A percentile compares a stretch with the other conserved stretches of the same genome.
phyloP scores from a whole-genome alignment of 768 basidiomycete species.

The Trametes cubensis region DNA sequence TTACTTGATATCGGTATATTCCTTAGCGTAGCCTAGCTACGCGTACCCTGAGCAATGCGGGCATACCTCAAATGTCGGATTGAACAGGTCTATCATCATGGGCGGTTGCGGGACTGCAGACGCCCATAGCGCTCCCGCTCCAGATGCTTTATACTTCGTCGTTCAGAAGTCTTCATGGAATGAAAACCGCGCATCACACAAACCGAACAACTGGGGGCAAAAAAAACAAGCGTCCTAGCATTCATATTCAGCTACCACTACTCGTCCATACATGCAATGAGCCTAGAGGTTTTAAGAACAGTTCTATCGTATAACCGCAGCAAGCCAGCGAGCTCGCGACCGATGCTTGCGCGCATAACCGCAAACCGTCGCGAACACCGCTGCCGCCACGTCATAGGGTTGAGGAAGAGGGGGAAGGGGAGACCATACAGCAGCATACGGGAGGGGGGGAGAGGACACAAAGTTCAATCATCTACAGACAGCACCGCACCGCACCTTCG shows the following conservation, averaged over 20 bases:
- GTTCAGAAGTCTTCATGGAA: too few relatives aligned
- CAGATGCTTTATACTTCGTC: too few relatives aligned
- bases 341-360: neutral
- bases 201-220: too few relatives aligned
- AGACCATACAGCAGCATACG: neutral
- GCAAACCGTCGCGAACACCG: neutral
- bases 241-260: slow-evolving; percentile 7
- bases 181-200: too few relatives aligned
- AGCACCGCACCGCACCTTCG: neutral
- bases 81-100: too few relatives aligned
- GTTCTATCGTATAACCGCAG: neutral
- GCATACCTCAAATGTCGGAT: too few relatives aligned
- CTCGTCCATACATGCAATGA: slow-evolving; percentile 1
- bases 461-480: neutral
- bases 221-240: neutral
- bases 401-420: neutral
- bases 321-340: neutral
- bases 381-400: neutral
- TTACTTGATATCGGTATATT: too few relatives aligned
- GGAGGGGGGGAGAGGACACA: neutral
- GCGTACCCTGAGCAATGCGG: too few relatives aligned
- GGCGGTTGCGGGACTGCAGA: too few relatives aligned
- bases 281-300: neutral
- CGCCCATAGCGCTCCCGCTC: too few relatives aligned
- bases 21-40: too few relatives aligned